These are phyloP conservation scores for Zymoseptoria tritici DNA, from an alignment of 2,329 filamentous ascomycete genomes.

Conservation along the genomic window DNA sequence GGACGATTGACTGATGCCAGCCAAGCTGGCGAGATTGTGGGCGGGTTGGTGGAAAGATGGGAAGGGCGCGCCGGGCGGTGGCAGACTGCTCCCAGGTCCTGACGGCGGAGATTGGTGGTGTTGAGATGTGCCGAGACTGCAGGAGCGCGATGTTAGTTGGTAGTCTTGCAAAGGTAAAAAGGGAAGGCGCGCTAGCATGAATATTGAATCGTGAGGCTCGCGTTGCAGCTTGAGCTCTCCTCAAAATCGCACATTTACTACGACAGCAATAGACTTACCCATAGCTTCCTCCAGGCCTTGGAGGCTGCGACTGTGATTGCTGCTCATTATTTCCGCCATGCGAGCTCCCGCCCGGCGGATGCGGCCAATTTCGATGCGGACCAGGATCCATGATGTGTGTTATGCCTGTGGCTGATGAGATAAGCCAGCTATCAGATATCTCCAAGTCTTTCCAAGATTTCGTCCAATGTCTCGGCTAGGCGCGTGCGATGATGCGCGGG, in stretches of 20 bases:
- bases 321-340: slow-evolving; percentile 19
- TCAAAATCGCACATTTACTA: neutral
- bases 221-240: neutral
- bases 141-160: slow-evolving; percentile 4
- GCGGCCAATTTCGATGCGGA: slow-evolving; percentile 23
- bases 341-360: slow-evolving; percentile 20
- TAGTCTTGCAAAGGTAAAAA: neutral
- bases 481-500: neutral
- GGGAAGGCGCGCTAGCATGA: neutral
- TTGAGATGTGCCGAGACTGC: slow-evolving; percentile 21
- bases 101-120: slow-evolving; percentile 29
- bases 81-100: slow-evolving; percentile 21
- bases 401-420: neutral
- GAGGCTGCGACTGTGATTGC: slow-evolving; percentile 21
- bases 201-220: neutral
- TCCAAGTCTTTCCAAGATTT: neutral
- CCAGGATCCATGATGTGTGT: slow-evolving; percentile 13
- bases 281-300: slow-evolving; percentile 20
- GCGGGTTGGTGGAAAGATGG: slow-evolving; percentile 35
- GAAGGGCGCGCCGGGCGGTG: slow-evolving; percentile 33
- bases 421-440: neutral
- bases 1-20: slow-evolving; percentile 38
- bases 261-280: slow-evolving; percentile 20
- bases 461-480: neutral
- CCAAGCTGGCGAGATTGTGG: slow-evolving; percentile 40